Evolutionary conservation across 306 rosid genomes (phyloP).

Genomic region (Abrus pulchellus): DNA sequence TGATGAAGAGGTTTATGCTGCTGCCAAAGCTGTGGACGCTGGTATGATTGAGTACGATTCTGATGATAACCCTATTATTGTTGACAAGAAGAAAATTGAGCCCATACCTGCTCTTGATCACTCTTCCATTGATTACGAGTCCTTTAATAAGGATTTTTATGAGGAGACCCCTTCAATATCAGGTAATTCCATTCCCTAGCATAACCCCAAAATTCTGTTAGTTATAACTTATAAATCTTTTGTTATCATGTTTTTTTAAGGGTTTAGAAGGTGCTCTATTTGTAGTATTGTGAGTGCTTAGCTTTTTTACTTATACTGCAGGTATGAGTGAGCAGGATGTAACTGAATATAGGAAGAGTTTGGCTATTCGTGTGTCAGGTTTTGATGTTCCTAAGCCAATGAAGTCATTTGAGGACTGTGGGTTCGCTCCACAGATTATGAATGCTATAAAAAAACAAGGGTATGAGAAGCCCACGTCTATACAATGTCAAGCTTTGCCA

Average conservation of each 20-base stretch:
- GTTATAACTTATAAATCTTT: too few species aligned
- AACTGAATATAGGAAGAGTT: slow-evolving; percentile 76
- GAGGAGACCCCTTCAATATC: slow-evolving; percentile 87
- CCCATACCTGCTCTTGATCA: slow-evolving; percentile 92
- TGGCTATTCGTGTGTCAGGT: slow-evolving; percentile 92
- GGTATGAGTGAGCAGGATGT: slow-evolving; percentile 95
- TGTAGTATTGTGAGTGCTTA: not conserved
- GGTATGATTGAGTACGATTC: slow-evolving; percentile 94
- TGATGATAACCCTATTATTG: slow-evolving; percentile 83
- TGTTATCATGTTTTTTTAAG: not conserved
- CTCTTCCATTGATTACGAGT: slow-evolving; percentile 81
- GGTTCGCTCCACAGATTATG: slow-evolving; percentile 86
- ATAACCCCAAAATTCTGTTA: slow-evolving; percentile 7
- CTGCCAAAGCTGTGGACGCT: slow-evolving; percentile 96
- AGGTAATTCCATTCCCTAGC: slow-evolving; percentile 52
- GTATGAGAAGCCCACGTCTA: slow-evolving; percentile 89
- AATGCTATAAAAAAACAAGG: slow-evolving; percentile 88
- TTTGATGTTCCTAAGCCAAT: slow-evolving; percentile 92
- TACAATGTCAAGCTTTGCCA: slow-evolving; percentile 94
- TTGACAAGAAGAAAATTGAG: slow-evolving; percentile 90
- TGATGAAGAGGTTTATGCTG: slow-evolving; percentile 98
- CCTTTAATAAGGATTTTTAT: slow-evolving; percentile 87
- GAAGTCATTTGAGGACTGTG: slow-evolving; percentile 85
- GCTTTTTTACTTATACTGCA: slow-evolving; percentile 39
- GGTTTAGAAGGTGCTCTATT: slow-evolving; percentile 8